Percentiles rank a stretch among this genome's conserved stretches.
Conservation (phyloP, 331 rosid genomes). For the Erythrophleum ivorense region DNA sequence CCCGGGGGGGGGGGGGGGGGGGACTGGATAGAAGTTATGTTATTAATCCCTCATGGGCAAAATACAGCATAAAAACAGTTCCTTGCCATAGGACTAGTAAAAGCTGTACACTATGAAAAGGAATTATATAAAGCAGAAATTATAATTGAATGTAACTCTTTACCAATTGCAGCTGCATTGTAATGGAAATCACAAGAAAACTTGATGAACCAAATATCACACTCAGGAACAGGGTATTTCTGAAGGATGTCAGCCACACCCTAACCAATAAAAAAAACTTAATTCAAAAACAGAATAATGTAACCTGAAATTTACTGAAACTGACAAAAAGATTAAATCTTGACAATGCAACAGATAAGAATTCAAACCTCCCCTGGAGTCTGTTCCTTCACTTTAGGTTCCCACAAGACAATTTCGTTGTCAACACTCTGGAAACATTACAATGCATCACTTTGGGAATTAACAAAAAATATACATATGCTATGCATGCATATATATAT, state of each 20-base stretch:
- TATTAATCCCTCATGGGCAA: background rate
- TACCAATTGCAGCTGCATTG: slow-evolving; percentile 83
- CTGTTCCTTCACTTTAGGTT: slow-evolving; percentile 93
- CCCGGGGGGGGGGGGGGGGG: too few species aligned
- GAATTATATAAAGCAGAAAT: background rate
- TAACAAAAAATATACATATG: background rate
- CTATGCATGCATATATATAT: too few species aligned
- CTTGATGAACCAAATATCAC: slow-evolving; percentile 98
- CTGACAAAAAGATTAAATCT: background rate
- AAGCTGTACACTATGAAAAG: background rate
- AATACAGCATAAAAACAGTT: slow-evolving; percentile 14
- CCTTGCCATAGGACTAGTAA: background rate
- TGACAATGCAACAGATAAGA: slow-evolving; percentile 17
- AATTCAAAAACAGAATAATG: background rate
- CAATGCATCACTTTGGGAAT: slow-evolving; percentile 34
- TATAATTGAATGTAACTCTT: slow-evolving; percentile 11
- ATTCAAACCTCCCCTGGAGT: slow-evolving; percentile 87
- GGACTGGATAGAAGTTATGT: background rate
- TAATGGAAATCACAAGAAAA: slow-evolving; percentile 93
- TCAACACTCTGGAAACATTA: slow-evolving; percentile 82
- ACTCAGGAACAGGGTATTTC: slow-evolving; percentile 93
- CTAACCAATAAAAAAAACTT: slow-evolving; percentile 46
- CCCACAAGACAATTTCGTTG: slow-evolving; percentile 95
- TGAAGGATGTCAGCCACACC: slow-evolving; percentile 90
- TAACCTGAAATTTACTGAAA: slow-evolving; percentile 21